Evolutionary conservation across 2,329 filamentous ascomycete species (phyloP).

Genomic region (Bipolaris victoriae): DNA sequence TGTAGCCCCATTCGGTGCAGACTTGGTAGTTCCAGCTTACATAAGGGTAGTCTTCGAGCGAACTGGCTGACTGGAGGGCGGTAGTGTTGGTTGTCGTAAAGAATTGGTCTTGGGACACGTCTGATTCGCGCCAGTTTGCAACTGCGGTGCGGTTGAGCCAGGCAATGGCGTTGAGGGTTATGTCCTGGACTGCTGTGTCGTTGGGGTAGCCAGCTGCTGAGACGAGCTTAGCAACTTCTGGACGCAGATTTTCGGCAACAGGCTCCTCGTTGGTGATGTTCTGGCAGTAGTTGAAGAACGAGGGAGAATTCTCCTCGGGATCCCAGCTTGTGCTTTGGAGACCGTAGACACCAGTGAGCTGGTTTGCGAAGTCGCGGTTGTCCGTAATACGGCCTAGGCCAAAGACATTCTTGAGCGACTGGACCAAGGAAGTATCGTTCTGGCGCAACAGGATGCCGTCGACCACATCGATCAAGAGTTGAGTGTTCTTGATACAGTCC

Average conservation of each 20-base stretch:
- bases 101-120: conserved; percentile 57
- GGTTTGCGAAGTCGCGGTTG: conserved; percentile 60
- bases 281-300: conserved; percentile 59
- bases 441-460: conserved; percentile 63
- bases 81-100: conserved; percentile 58
- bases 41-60: conserved; percentile 24
- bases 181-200: conserved; percentile 53
- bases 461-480: conserved; percentile 64
- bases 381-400: conserved; percentile 57
- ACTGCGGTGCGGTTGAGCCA: conserved; percentile 58
- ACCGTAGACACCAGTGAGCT: conserved; percentile 54
- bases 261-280: conserved; percentile 59
- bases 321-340: conserved; percentile 66
- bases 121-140: conserved; percentile 44
- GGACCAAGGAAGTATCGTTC: conserved; percentile 52
- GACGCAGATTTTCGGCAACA: conserved; percentile 40
- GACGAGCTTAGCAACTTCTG: conserved; percentile 55
- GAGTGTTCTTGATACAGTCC: conserved; percentile 69
- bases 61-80: conserved; percentile 22
- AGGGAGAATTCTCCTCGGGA: conserved; percentile 56
- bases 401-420: conserved; percentile 61
- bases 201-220: conserved; percentile 57
- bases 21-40: conserved; percentile 65
- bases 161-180: conserved; percentile 63
- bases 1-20: conserved; percentile 70